A percentile compares a stretch with the other conserved stretches of the same genome.
These are phyloP conservation scores for Copromyces sp. DNA, from an alignment of 495 filamentous ascomycete species.

Conservation along the genomic window DNA sequence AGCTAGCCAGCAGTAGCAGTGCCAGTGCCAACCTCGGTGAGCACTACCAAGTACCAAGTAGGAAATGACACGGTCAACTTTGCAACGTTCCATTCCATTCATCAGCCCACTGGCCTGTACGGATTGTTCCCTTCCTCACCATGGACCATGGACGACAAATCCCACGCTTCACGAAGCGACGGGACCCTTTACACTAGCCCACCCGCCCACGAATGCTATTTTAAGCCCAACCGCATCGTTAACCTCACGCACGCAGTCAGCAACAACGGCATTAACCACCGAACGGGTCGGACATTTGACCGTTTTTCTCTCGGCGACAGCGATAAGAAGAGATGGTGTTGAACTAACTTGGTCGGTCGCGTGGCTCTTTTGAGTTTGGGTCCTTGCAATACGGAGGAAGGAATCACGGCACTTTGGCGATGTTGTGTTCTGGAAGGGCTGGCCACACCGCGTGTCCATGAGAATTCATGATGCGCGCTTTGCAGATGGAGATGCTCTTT, in stretches of 20 bases:
- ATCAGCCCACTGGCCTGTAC: neutral
- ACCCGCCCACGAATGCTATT: neutral
- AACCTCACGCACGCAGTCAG: neutral
- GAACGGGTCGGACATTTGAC: neutral
- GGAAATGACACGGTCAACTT: neutral
- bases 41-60: neutral
- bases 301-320: neutral
- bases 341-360: neutral
- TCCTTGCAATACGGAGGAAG: neutral
- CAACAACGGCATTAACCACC: neutral
- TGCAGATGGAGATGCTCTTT: no score
- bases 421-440: neutral
- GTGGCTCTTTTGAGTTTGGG: no score
- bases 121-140: neutral
- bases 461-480: neutral
- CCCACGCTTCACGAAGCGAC: neutral
- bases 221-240: neutral
- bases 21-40: neutral
- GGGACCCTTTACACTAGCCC: neutral
- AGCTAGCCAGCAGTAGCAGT: neutral
- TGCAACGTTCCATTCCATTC: neutral
- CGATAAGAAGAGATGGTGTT: neutral
- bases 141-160: neutral
- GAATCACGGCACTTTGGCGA: neutral
- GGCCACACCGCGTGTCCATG: no score